A percentile compares a stretch with the other conserved stretches of the same genome.
These are phyloP conservation scores for Podosphaera aphanis DNA, from an alignment of 2,329 filamentous ascomycete genomes.

Conservation along the genomic window DNA sequence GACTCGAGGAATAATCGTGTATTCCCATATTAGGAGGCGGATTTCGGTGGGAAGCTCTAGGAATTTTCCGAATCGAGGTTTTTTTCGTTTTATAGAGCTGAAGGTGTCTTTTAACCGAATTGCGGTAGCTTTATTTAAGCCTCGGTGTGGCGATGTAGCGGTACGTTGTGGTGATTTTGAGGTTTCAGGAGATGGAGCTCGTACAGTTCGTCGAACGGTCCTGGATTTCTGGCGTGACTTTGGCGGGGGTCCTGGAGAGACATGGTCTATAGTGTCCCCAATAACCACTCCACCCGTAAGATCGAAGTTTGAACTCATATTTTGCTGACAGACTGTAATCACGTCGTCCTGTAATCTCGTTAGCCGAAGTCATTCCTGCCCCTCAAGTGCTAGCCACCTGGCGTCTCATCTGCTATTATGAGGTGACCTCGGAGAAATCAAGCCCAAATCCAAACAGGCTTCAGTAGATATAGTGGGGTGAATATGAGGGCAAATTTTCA, in stretches of 20 bases:
- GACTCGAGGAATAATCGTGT: conserved; percentile 9
- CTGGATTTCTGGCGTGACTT: not conserved
- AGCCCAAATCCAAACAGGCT: too few species aligned
- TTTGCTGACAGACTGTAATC: too few species aligned
- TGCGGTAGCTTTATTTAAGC: not conserved
- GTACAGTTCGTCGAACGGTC: not conserved
- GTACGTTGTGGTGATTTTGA: not conserved
- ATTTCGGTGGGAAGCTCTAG: conserved; percentile 10
- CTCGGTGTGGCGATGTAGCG: not conserved
- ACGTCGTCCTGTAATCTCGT: too few species aligned
- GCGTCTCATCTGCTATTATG: too few species aligned
- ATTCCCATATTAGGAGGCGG: conserved; percentile 12
- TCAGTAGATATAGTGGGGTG: too few species aligned
- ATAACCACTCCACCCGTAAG: not conserved
- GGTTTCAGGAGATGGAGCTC: not conserved
- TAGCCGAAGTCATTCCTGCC: too few species aligned
- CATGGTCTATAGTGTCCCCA: not conserved
- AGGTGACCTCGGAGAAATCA: too few species aligned
- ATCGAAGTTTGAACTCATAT: not conserved
- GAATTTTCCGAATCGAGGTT: conserved; percentile 8
- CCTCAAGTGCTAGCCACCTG: too few species aligned
- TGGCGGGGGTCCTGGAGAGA: not conserved
- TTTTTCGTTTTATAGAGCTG: conserved; percentile 4
- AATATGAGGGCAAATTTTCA: too few species aligned
- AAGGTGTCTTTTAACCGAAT: conserved; percentile 1